Conservation (phyloP, 2,329 filamentous ascomycete species). For the Calonectria naviculata region DNA sequence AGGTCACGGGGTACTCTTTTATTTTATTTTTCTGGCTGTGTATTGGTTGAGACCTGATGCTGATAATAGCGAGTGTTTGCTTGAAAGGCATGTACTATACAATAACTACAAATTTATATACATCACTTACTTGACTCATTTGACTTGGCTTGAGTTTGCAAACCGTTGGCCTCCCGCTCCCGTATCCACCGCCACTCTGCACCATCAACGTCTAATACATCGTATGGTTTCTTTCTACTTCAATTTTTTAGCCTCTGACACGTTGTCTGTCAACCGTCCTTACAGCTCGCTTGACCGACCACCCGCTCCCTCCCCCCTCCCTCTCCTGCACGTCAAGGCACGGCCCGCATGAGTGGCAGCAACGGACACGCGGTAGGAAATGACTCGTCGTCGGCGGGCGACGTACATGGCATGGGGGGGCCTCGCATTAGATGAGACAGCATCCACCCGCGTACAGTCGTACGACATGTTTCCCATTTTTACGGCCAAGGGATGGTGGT, state of each 20-base stretch:
- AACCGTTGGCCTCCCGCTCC: too few relatives aligned
- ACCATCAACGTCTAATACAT: too few relatives aligned
- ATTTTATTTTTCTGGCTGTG: background rate
- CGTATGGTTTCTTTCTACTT: background rate
- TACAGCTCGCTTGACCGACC: background rate
- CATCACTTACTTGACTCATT: background rate
- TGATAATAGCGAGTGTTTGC: slow-evolving; percentile 8
- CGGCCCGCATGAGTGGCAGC: slow-evolving; percentile 6
- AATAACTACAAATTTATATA: background rate
- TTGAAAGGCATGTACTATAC: background rate
- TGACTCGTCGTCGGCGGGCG: background rate
- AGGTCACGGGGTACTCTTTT: background rate
- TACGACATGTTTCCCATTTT: too few relatives aligned
- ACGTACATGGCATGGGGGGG: background rate
- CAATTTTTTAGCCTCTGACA: background rate
- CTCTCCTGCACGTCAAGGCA: slow-evolving; percentile 10
- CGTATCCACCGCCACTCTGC: too few relatives aligned
- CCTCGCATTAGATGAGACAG: background rate
- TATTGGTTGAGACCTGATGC: background rate
- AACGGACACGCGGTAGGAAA: too few relatives aligned
- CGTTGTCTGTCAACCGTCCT: background rate
- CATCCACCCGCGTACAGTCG: background rate
- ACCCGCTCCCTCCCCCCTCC: background rate
- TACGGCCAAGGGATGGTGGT: too few relatives aligned
- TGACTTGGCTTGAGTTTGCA: too few relatives aligned